Base-by-base conservation (phyloP, 1,284 basidiomycete genomes). In the Amylostereum areolatum region DNA sequence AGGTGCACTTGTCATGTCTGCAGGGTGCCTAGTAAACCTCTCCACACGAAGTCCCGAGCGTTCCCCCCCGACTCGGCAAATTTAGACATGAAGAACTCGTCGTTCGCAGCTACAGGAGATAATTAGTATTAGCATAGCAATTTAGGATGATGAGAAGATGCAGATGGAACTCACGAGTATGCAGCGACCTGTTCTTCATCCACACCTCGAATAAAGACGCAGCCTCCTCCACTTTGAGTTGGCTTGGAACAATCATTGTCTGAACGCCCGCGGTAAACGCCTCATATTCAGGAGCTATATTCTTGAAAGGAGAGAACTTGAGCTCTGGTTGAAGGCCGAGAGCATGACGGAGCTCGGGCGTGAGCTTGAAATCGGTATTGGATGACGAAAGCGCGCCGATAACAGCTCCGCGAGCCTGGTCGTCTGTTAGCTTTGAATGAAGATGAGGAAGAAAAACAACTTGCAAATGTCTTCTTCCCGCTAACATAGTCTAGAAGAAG, bases 401-500 rank as follows among this genome's bases (percentile, higher is more conserved):
- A 42, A 90, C 69, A 0, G 81, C 80, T 31, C 88, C 89, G 5
- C 74, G 76, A 2, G 73, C 66, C 85, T 78, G 39, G 1, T 18
- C 3, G 27, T 31, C 18, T 18, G 18, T 18, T 18, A 18, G 18
- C 18, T 18, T 18, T 8, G n/a, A 47, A 40, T 12, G 45, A 18
- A 51, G 25, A 25, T n/a, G 43, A 33, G 18, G 32, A 12, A 52
- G 25, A 25, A 32, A 18, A 12, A 34, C 47, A 31, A 73, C 84
- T 50, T 55, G 90, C 88, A 51, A 95, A 85, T 12, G 68, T 58
- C 46, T 79, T 77, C 55, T 74, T 71, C 32, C 90, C 91, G 9
- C 81, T 78, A 0, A 88, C 78, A 55, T 80, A 92, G 52, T 93
- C 89, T 42, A 96, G 72, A 32, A 92, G 67, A 27, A 91, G 62